These are phyloP conservation scores for Geopyxis carbonaria DNA, from an alignment of 495 filamentous ascomycete species.

Conservation along the genomic window DNA sequence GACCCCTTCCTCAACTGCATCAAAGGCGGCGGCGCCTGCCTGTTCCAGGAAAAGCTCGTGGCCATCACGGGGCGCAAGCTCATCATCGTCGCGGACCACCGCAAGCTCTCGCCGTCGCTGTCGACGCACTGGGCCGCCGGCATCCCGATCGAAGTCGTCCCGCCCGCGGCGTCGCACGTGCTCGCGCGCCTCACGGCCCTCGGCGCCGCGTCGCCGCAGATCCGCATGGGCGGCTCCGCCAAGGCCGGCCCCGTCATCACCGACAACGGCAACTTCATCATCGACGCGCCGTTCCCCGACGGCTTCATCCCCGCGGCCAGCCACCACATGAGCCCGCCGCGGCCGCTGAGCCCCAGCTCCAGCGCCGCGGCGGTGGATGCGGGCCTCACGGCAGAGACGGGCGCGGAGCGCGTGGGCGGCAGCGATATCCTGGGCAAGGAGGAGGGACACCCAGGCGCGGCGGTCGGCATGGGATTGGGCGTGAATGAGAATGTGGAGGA, in stretches of 20 bases:
- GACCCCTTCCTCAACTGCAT: constrained; percentile 91
- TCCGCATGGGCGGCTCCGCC: constrained; percentile 47
- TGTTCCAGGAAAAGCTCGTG: constrained; percentile 97
- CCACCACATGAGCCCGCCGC: constrained; percentile 13
- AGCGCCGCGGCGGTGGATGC: constrained; percentile 16
- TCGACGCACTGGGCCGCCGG: constrained; percentile 58
- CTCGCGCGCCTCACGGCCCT: constrained; percentile 47
- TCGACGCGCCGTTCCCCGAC: constrained; percentile 73
- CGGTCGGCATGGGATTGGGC: constrained; percentile 27
- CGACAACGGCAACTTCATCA: constrained; percentile 83
- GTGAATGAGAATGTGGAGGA: constrained; percentile 47
- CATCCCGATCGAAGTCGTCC: constrained; percentile 86
- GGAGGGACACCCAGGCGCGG: constrained; percentile 23
- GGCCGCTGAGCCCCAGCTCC: constrained; percentile 14
- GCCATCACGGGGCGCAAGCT: constrained; percentile 73
- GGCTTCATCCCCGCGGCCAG: constrained; percentile 37
- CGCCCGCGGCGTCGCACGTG: constrained; percentile 57
- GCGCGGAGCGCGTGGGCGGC: constrained; percentile 18
- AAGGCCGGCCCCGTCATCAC: constrained; percentile 78
- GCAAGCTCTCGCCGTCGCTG: constrained; percentile 65
- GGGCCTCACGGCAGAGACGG: constrained; percentile 13
- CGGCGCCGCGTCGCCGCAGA: constrained; percentile 47
- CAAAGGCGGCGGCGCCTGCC: constrained; percentile 89
- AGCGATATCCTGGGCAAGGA: constrained; percentile 25
- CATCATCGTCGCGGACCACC: constrained; percentile 81